Evolutionary conservation across 768 basidiomycete genomes (phyloP).

Genomic region (Fomitopsis pulvina): DNA sequence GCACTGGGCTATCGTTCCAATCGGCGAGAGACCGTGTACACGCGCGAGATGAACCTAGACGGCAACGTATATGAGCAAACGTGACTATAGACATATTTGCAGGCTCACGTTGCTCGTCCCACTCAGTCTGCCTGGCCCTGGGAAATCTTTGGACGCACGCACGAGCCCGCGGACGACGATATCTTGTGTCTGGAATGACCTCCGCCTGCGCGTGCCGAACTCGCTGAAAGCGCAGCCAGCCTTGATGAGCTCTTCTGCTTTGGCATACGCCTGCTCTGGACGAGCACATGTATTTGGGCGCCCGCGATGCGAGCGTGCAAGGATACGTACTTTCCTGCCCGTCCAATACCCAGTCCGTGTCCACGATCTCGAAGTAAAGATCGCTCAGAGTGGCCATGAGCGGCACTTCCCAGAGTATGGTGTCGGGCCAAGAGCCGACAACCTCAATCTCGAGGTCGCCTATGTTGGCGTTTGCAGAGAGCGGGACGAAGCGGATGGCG

Average conservation of each 20-base stretch:
- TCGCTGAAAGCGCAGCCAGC: slow-evolving; percentile 73
- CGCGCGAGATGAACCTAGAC: slow-evolving; percentile 77
- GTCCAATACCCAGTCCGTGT: slow-evolving; percentile 81
- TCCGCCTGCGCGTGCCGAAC: slow-evolving; percentile 79
- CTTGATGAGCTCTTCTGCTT: slow-evolving; percentile 56
- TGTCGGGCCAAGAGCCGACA: slow-evolving; percentile 68
- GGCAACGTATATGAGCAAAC: slow-evolving; percentile 1
- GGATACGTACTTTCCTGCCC: slow-evolving; percentile 59
- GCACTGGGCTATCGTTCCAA: slow-evolving; percentile 86
- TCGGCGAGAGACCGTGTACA: slow-evolving; percentile 55
- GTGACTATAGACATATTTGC: background rate
- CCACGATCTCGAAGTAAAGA: slow-evolving; percentile 71
- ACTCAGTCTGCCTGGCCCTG: slow-evolving; percentile 47
- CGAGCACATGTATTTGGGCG: too few relatives aligned
- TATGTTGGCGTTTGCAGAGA: slow-evolving; percentile 35
- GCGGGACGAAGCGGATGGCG: slow-evolving; percentile 54
- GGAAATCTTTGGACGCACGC: slow-evolving; percentile 49
- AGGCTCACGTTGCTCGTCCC: slow-evolving; percentile 88
- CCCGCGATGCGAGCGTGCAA: background rate
- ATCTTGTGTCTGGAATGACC: slow-evolving; percentile 72
- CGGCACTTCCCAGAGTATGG: slow-evolving; percentile 95
- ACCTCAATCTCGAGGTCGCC: slow-evolving; percentile 73
- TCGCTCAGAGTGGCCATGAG: slow-evolving; percentile 91
- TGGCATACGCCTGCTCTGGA: slow-evolving; percentile 65
- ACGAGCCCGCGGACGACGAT: slow-evolving; percentile 64